phyloP scores from a whole-genome alignment of 352 stramenopile genomes.

The Salisapilia sapeloensis region DNA sequence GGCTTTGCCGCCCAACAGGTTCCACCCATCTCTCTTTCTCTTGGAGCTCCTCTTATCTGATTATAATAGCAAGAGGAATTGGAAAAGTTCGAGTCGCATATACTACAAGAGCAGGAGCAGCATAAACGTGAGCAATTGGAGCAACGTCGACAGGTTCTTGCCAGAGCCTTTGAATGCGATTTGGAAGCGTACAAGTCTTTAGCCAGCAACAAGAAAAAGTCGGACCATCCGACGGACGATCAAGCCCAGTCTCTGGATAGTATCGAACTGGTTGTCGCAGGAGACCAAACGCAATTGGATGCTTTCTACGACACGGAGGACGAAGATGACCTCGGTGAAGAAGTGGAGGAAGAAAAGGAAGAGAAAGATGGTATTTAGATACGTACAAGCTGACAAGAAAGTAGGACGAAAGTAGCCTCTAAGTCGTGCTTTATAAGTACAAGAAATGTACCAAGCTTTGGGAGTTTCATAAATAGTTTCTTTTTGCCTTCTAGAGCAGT shows the following conservation, averaged over 20 bases:
- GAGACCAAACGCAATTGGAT: constrained; percentile 34
- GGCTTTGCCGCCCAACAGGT: constrained; percentile 38
- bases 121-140: constrained; percentile 38
- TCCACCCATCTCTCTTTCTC: not conserved
- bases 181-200: constrained; percentile 68
- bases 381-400: too few species aligned
- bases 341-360: too few species aligned
- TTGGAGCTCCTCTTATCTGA: not conserved
- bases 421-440: too few species aligned
- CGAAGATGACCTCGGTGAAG: too few species aligned
- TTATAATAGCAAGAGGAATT: constrained; percentile 44
- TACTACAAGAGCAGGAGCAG: constrained; percentile 45
- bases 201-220: constrained; percentile 26
- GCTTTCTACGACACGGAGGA: constrained; percentile 60
- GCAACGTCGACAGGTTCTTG: constrained; percentile 27
- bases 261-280: constrained; percentile 49
- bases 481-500: too few species aligned
- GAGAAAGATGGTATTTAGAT: too few species aligned
- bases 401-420: too few species aligned
- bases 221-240: constrained; percentile 2
- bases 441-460: too few species aligned
- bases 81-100: constrained; percentile 43
- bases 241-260: constrained; percentile 38
- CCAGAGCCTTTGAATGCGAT: constrained; percentile 53
- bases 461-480: too few species aligned